Percentiles rank a stretch among this genome's conserved stretches.
Conservation (phyloP, 345 rosid species). For the Acer saccharum region DNA sequence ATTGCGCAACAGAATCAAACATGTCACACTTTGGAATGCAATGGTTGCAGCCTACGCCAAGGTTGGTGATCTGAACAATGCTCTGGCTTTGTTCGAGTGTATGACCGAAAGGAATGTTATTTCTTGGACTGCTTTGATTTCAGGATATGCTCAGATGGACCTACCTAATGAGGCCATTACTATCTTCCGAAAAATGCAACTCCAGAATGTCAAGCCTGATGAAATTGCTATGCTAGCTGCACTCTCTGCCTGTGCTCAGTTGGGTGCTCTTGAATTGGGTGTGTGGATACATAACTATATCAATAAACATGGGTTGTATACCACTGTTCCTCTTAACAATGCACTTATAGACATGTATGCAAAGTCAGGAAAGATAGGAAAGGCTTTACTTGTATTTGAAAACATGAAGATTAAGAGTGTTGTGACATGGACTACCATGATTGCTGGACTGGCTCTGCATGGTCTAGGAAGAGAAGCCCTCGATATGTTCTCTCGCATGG, state of each 20-base stretch:
- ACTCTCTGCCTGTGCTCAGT: constrained; percentile 70
- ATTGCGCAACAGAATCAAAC: constrained; percentile 22
- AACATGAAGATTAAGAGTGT: constrained; percentile 43
- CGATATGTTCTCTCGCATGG: constrained; percentile 65
- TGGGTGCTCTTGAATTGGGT: constrained; percentile 64
- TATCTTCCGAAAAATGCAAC: constrained; percentile 58
- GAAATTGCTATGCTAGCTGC: constrained; percentile 61
- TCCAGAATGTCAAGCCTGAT: constrained; percentile 64
- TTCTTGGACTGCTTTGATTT: constrained; percentile 74
- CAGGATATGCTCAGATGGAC: constrained; percentile 58
- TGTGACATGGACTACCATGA: constrained; percentile 73
- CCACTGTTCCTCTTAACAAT: constrained; percentile 47
- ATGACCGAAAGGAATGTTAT: constrained; percentile 62
- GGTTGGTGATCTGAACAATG: constrained; percentile 48
- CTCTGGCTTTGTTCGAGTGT: constrained; percentile 45
- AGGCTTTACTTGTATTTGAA: constrained; percentile 61
- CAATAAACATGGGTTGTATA: constrained; percentile 34
- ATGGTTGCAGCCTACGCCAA: constrained; percentile 55
- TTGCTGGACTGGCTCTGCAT: constrained; percentile 66
- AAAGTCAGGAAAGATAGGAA: constrained; percentile 58
- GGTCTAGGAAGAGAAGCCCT: constrained; percentile 71
- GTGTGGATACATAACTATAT: constrained; percentile 58
- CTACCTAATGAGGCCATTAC: constrained; percentile 51
- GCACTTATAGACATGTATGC: constrained; percentile 77
- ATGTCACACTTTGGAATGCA: constrained; percentile 63